Conservation (phyloP, 164 flowering plant species). For the Tinospora cordifolia region DNA sequence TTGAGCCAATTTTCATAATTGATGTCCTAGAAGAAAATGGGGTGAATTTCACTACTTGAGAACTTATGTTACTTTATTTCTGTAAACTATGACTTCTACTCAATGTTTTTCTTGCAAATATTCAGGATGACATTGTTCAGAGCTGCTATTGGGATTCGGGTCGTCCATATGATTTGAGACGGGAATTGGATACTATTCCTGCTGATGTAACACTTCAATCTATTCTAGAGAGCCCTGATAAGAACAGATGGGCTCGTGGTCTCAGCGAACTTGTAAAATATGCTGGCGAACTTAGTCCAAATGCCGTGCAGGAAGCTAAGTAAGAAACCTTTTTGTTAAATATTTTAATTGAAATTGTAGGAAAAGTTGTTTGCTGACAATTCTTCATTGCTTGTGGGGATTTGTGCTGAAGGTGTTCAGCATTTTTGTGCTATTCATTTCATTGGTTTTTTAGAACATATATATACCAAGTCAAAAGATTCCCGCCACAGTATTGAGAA, state of each 20-base stretch:
- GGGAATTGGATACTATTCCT: conserved; percentile 86
- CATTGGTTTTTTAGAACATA: too few relatives aligned
- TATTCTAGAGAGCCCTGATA: conserved; percentile 91
- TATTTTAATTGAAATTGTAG: background rate
- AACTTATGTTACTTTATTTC: background rate
- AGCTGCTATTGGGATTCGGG: conserved; percentile 96
- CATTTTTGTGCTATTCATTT: too few relatives aligned
- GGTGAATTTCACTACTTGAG: conserved; percentile 33
- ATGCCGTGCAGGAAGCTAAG: conserved; percentile 91
- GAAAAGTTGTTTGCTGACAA: background rate
- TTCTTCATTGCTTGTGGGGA: background rate
- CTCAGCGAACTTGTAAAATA: conserved; percentile 93
- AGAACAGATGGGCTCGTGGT: conserved; percentile 92
- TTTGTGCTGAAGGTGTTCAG: too few relatives aligned
- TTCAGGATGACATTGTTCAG: conserved; percentile 94
- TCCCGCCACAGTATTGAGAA: too few relatives aligned
- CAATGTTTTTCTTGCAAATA: conserved; percentile 8
- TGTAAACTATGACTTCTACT: background rate
- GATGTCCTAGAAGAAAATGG: conserved; percentile 98
- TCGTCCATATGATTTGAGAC: conserved; percentile 81
- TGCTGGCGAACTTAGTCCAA: conserved; percentile 88
- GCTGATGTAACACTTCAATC: conserved; percentile 86
- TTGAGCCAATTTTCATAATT: conserved; percentile 79
- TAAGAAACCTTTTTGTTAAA: conserved; percentile 25
- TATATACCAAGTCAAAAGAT: too few relatives aligned